These are phyloP conservation scores for Arthrocladium fulminans DNA, from an alignment of 2,329 filamentous ascomycete genomes.

Conservation along the genomic window DNA sequence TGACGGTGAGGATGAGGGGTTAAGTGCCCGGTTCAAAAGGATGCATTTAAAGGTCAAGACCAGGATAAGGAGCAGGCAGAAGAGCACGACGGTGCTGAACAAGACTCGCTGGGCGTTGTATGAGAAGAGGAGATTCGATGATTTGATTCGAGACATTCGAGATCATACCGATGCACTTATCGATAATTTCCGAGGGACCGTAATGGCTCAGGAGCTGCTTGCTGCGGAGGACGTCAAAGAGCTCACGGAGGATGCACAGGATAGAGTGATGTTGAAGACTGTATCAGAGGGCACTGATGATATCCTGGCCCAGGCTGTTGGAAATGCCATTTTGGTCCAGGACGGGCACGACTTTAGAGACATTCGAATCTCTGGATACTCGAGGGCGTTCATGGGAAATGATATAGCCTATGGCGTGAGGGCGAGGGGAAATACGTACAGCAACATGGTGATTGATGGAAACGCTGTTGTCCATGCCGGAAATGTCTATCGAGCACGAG, in stretches of 20 bases:
- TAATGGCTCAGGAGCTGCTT: slow-evolving; percentile 19
- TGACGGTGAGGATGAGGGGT: neutral
- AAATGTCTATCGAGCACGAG: slow-evolving; percentile 8
- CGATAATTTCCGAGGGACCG: slow-evolving; percentile 24
- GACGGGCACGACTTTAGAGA: neutral
- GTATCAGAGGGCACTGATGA: neutral
- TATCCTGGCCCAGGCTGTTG: slow-evolving; percentile 2
- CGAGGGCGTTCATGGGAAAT: slow-evolving; percentile 5
- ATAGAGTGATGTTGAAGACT: slow-evolving; percentile 5
- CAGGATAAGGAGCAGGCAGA: neutral
- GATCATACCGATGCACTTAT: slow-evolving; percentile 15
- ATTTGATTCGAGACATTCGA: neutral
- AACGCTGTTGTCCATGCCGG: slow-evolving; percentile 8
- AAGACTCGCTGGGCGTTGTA: slow-evolving; percentile 7
- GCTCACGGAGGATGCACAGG: slow-evolving; percentile 4
- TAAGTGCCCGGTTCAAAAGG: neutral
- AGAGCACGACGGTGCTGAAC: neutral
- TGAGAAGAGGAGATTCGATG: slow-evolving; percentile 8
- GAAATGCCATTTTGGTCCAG: neutral
- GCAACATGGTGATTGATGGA: slow-evolving; percentile 1
- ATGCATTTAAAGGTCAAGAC: slow-evolving; percentile 4
- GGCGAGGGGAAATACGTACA: neutral
- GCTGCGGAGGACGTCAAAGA: slow-evolving; percentile 19
- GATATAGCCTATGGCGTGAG: slow-evolving; percentile 7
- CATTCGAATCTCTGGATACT: neutral